phyloP scores from a whole-genome alignment of 208 protist species.

The Trypanosoma scelopori region DNA sequence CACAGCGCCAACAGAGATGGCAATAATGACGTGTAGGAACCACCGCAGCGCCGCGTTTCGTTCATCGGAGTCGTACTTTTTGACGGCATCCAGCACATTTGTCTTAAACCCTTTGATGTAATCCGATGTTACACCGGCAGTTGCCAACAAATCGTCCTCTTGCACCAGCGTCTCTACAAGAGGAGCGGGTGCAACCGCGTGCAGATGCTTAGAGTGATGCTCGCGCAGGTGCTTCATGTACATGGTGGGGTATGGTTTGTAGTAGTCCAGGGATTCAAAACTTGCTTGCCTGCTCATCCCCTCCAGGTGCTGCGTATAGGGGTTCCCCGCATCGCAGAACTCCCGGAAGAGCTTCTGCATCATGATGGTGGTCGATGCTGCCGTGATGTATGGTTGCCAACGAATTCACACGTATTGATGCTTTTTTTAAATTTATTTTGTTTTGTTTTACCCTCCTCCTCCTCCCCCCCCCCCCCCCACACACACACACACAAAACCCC shows the following conservation, averaged over 20 bases:
- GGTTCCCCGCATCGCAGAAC: slow-evolving; percentile 68
- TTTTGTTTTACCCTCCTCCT: too few relatives aligned
- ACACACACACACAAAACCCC: too few relatives aligned
- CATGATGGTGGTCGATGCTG: slow-evolving; percentile 16
- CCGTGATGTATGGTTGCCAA: not conserved
- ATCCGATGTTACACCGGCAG: not conserved
- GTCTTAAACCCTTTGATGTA: slow-evolving; percentile 1
- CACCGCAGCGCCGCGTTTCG: slow-evolving; percentile 72
- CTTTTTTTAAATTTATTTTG: too few relatives aligned
- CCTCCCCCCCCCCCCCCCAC: too few relatives aligned
- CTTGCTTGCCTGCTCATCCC: slow-evolving; percentile 58
- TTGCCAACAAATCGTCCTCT: not conserved
- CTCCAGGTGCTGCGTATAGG: slow-evolving; percentile 44
- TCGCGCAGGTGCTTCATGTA: slow-evolving; percentile 77
- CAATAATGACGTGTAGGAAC: slow-evolving; percentile 82
- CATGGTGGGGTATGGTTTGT: slow-evolving; percentile 79
- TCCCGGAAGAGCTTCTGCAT: slow-evolving; percentile 27
- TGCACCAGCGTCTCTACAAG: not conserved
- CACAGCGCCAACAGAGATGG: slow-evolving; percentile 73
- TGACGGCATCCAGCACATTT: slow-evolving; percentile 20
- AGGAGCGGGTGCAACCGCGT: not conserved
- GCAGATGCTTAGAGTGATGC: slow-evolving; percentile 8
- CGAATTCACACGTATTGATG: too few relatives aligned
- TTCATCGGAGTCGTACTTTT: slow-evolving; percentile 47
- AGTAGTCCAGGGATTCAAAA: slow-evolving; percentile 87